Evolutionary conservation across 2,329 filamentous ascomycete species (phyloP).

Genomic region (Ophiosphaerella herpotricha): DNA sequence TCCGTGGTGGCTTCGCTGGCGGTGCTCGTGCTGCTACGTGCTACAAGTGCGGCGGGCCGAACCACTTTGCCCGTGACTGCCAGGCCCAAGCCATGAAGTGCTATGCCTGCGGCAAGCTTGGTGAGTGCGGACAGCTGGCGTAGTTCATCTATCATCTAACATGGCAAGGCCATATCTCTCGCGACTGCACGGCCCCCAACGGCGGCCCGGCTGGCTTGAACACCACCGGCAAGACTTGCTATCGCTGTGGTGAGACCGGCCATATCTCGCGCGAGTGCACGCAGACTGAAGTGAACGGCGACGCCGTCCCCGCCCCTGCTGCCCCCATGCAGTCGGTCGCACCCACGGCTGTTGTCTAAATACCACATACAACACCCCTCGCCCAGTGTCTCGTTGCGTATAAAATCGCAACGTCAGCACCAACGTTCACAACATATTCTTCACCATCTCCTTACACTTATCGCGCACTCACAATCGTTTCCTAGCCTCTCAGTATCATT

Average conservation of each 20-base stretch:
- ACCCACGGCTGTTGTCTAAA: conserved; percentile 48
- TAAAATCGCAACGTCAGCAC: conserved; percentile 20
- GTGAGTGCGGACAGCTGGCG: conserved; percentile 9
- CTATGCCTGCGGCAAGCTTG: conserved; percentile 83
- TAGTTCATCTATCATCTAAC: not conserved
- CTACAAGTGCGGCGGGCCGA: conserved; percentile 80
- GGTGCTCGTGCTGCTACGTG: conserved; percentile 68
- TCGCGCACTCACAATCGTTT: conserved; percentile 38
- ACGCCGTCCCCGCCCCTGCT: conserved; percentile 34
- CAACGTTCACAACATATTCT: conserved; percentile 17
- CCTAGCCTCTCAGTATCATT: conserved; percentile 35
- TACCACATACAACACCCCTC: conserved; percentile 1
- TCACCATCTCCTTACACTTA: conserved; percentile 2
- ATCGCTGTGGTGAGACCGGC: conserved; percentile 92
- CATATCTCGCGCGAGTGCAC: conserved; percentile 97
- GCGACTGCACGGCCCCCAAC: conserved; percentile 95
- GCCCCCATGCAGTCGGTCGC: conserved; percentile 45
- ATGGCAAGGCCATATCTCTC: conserved; percentile 73
- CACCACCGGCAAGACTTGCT: conserved; percentile 97
- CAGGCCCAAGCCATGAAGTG: conserved; percentile 99
- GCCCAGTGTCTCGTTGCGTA: conserved; percentile 12
- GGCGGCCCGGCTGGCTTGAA: conserved; percentile 79
- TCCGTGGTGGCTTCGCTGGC: conserved; percentile 75
- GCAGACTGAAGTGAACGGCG: conserved; percentile 65
- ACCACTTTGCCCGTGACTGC: conserved; percentile 98